Percentiles rank a stretch among this genome's conserved stretches.
Conservation (phyloP, 2,329 filamentous ascomycete species). For the Epichloe uncinata region DNA sequence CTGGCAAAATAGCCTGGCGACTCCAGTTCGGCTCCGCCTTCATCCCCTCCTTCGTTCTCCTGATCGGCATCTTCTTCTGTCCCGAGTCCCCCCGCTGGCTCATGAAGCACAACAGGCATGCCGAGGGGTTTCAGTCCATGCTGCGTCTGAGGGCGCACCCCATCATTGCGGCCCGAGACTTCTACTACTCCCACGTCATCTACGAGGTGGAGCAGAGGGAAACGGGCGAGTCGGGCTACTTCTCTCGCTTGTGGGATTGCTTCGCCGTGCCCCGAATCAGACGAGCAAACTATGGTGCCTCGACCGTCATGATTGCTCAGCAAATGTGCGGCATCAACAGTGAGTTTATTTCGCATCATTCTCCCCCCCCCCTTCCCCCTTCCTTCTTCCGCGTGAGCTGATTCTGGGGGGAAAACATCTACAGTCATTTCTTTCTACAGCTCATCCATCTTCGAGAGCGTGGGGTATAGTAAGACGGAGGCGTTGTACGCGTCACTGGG, state of each 20-base stretch:
- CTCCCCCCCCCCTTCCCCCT: no score
- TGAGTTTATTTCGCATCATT: background rate
- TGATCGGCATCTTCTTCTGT: conserved; percentile 45
- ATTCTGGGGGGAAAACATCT: background rate
- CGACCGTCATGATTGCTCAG: conserved; percentile 65
- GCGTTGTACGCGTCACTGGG: conserved; percentile 32
- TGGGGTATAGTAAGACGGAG: conserved; percentile 36
- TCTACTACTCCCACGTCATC: conserved; percentile 34
- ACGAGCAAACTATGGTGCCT: conserved; percentile 60
- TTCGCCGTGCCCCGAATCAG: conserved; percentile 56
- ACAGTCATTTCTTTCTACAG: conserved; percentile 58
- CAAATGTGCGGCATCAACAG: conserved; percentile 39
- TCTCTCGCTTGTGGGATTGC: conserved; percentile 32
- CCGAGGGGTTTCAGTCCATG: conserved; percentile 41
- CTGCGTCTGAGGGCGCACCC: conserved; percentile 32
- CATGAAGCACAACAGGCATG: conserved; percentile 48
- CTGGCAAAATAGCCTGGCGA: conserved; percentile 40
- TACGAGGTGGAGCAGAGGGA: conserved; percentile 19
- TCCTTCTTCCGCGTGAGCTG: background rate
- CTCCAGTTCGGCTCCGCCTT: conserved; percentile 46
- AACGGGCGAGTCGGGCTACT: conserved; percentile 16
- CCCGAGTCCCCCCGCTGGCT: conserved; percentile 49
- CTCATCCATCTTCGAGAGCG: conserved; percentile 41
- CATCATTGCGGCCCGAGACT: conserved; percentile 43
- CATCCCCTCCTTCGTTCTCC: conserved; percentile 32